phyloP scores from a whole-genome alignment of 768 basidiomycete genomes.

The Neoboletus brunneissimus region DNA sequence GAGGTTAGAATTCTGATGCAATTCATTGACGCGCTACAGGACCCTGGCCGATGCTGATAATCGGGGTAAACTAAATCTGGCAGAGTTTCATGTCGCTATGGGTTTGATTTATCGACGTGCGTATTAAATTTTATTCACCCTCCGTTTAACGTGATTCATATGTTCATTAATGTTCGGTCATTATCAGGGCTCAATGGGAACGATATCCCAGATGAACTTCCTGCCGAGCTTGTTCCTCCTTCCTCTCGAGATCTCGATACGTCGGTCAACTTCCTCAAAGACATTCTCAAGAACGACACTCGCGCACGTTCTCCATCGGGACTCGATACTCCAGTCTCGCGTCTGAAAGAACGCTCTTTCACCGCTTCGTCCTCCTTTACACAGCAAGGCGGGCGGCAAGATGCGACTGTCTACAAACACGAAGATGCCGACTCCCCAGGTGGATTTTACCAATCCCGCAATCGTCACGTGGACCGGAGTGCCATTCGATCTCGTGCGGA shows the following conservation, averaged over 20 bases:
- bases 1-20: neutral
- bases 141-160: neutral
- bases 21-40: conserved; percentile 44
- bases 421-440: conserved; percentile 55
- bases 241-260: conserved; percentile 86
- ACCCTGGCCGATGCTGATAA: conserved; percentile 89
- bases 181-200: conserved; percentile 84
- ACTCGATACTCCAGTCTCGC: conserved; percentile 54
- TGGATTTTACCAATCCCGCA: conserved; percentile 74
- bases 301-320: conserved; percentile 64
- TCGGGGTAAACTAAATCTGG: conserved; percentile 90
- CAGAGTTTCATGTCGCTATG: conserved; percentile 99
- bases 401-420: conserved; percentile 93
- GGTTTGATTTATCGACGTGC: conserved; percentile 93
- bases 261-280: conserved; percentile 87
- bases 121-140: conserved; percentile 31
- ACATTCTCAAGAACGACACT: conserved; percentile 82
- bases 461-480: conserved; percentile 82
- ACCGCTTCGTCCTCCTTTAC: conserved; percentile 51
- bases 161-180: neutral
- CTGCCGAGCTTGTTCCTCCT: conserved; percentile 86
- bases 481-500: conserved; percentile 75
- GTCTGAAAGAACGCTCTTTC: conserved; percentile 71
- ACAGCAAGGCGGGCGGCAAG: conserved; percentile 55
- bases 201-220: conserved; percentile 82